Percentiles rank a stretch among this genome's conserved stretches.
phyloP scores from a whole-genome alignment of 257 asterid species.

The Solanum paucissectum region DNA sequence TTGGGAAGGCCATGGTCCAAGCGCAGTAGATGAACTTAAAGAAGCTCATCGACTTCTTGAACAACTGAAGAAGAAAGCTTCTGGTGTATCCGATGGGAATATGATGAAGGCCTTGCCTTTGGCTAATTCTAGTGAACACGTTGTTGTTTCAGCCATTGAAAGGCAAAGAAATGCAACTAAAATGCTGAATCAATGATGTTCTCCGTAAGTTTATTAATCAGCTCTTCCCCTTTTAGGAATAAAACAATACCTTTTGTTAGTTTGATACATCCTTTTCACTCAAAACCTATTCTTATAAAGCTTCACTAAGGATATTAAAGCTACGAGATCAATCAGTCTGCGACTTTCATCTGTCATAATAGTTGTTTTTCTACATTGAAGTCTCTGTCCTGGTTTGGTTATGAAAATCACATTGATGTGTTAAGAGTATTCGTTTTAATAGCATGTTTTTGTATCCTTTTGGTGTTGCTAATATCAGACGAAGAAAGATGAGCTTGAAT shows the following conservation, averaged over 20 bases:
- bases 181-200: background rate
- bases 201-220: background rate
- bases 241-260: background rate
- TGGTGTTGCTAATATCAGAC: background rate
- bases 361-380: background rate
- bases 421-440: background rate
- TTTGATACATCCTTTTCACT: background rate
- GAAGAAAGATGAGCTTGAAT: background rate
- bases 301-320: background rate
- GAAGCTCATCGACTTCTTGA: conserved; percentile 60
- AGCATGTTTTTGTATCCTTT: background rate
- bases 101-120: conserved; percentile 46
- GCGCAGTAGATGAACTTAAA: conserved; percentile 56
- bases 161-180: conserved; percentile 4
- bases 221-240: background rate
- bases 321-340: background rate
- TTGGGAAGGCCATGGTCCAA: conserved; percentile 71
- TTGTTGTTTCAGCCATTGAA: conserved; percentile 9
- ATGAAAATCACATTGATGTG: background rate
- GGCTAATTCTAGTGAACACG: conserved; percentile 7
- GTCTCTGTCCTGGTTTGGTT: background rate
- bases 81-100: conserved; percentile 23
- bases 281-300: background rate
- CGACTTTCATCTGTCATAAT: background rate
- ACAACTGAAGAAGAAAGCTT: conserved; percentile 49